These are phyloP conservation scores for Spathaspora gorwiae DNA, from an alignment of 805 yeast genomes.

Conservation along the genomic window DNA sequence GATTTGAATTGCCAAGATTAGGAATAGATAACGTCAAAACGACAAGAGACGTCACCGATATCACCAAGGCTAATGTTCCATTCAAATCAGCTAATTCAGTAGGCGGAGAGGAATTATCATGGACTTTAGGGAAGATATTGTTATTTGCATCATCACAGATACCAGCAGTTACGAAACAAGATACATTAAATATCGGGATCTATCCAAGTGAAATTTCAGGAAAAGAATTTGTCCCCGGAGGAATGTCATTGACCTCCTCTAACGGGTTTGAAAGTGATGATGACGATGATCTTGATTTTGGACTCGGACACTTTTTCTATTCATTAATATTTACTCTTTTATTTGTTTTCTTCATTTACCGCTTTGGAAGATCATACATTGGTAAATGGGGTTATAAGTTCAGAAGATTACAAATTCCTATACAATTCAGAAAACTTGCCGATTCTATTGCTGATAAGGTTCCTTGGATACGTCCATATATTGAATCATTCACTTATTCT, in stretches of 20 bases:
- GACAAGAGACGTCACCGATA: slow-evolving; percentile 9
- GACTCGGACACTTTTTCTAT: slow-evolving; percentile 4
- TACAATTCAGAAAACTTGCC: slow-evolving; percentile 8
- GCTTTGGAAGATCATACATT: slow-evolving; percentile 9
- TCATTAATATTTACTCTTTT: slow-evolving; percentile 15
- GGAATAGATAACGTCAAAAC: slow-evolving; percentile 34
- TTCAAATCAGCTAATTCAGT: slow-evolving; percentile 81
- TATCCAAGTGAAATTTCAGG: slow-evolving; percentile 37
- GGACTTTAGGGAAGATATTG: slow-evolving; percentile 91
- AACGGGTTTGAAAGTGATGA: slow-evolving; percentile 12
- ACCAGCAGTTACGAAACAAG: slow-evolving; percentile 12
- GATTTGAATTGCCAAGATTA: slow-evolving; percentile 78
- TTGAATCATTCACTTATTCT: slow-evolving; percentile 1
- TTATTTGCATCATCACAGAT: slow-evolving; percentile 76
- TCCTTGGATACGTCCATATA: slow-evolving; percentile 14
- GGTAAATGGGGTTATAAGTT: slow-evolving; percentile 8
- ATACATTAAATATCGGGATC: slow-evolving; percentile 30
- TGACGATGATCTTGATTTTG: slow-evolving; percentile 9
- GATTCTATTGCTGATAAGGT: slow-evolving; percentile 14
- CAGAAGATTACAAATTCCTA: slow-evolving; percentile 12
- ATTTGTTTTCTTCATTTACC: slow-evolving; percentile 14
- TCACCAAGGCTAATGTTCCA: slow-evolving; percentile 43
- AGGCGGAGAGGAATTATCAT: slow-evolving; percentile 81
- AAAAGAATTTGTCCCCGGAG: slow-evolving; percentile 29
- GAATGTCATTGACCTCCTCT: slow-evolving; percentile 7